Evolutionary conservation across 2,329 filamentous ascomycete genomes (phyloP), one percentile per base, ranked within the genome.

Genomic region (Pseudogymnoascus sp.): DNA sequence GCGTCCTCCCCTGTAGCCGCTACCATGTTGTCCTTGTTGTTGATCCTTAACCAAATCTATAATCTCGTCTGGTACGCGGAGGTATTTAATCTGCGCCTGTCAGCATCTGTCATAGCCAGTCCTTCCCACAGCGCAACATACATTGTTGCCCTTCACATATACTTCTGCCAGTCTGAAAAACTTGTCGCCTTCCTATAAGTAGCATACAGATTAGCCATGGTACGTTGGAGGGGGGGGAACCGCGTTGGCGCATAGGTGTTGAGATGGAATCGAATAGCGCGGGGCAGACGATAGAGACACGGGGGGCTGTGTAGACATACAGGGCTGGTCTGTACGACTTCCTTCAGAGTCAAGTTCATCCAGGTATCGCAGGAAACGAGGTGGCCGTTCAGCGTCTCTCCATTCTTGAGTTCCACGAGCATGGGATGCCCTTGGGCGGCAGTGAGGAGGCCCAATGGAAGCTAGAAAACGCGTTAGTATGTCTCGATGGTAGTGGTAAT

Each of bases 281-380:
- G 48, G 27, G 27, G 48, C 27, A 33, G 48, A 33, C n/a, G n/a
- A 33, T 5, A n/a, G 7, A 5, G 25, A 2, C n/a, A 2, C 12
- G 9, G 17, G 15, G n/a, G 25, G 8, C 13, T 55, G n/a, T 13
- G 58, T 29, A 58, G 27, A 68, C 81, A 60, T 77, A 89, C 86
- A 25, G 93, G 87, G 73, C 89, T 96, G 15, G 94, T 97, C 77
- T 97, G 93, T 36, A 97, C 91, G 21, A 99, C 95, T 76, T 97
- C 94, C 76, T 94, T 96, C 68, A 99, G 79, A 2, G 93, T 97
- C 69, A 99, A 80, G 79, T 99, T 99, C 94, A 99, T 99, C 92
- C 94, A 99, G 58, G 93, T 99, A 76, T 99, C 94, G 85, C 93
- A 99, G 76, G 89, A 91, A 75, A 97, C 89, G 64, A 99, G 81